These are phyloP conservation scores for Hygrophila difformis DNA, from an alignment of 257 asterid species.

Conservation along the genomic window DNA sequence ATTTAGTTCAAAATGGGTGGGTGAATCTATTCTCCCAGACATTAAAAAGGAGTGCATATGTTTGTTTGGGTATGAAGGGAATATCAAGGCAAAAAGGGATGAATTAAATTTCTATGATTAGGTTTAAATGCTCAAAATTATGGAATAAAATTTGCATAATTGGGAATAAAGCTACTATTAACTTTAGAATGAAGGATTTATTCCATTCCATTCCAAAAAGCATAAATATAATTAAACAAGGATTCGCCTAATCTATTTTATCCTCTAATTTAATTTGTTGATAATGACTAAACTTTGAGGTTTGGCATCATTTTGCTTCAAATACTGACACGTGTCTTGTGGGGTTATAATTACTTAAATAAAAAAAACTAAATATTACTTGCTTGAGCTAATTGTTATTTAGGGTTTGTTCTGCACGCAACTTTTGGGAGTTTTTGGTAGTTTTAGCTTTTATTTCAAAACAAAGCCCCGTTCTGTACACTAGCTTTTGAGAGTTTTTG, in stretches of 20 bases:
- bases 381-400: too few relatives aligned
- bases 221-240: neutral
- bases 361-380: too few relatives aligned
- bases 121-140: constrained; percentile 21
- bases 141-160: constrained; percentile 24
- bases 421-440: too few relatives aligned
- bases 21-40: constrained; percentile 31
- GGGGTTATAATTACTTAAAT: too few relatives aligned
- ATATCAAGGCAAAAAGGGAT: constrained; percentile 10
- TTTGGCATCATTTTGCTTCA: too few relatives aligned
- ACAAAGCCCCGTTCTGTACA: too few relatives aligned
- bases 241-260: constrained; percentile 19
- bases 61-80: constrained; percentile 25
- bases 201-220: constrained; percentile 26
- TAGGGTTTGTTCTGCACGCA: too few relatives aligned
- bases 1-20: neutral
- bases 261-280: too few relatives aligned
- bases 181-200: constrained; percentile 31
- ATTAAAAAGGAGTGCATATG: constrained; percentile 12
- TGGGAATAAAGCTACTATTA: constrained; percentile 41
- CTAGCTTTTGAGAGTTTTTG: too few relatives aligned
- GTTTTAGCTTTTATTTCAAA: too few relatives aligned
- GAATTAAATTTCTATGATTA: constrained; percentile 14
- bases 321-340: too few relatives aligned
- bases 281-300: too few relatives aligned